Percentiles rank a stretch among this genome's conserved stretches.
These are phyloP conservation scores for Apophysomyces sp. DNA, from an alignment of 371 early-diverging fungal species.

Conservation along the genomic window DNA sequence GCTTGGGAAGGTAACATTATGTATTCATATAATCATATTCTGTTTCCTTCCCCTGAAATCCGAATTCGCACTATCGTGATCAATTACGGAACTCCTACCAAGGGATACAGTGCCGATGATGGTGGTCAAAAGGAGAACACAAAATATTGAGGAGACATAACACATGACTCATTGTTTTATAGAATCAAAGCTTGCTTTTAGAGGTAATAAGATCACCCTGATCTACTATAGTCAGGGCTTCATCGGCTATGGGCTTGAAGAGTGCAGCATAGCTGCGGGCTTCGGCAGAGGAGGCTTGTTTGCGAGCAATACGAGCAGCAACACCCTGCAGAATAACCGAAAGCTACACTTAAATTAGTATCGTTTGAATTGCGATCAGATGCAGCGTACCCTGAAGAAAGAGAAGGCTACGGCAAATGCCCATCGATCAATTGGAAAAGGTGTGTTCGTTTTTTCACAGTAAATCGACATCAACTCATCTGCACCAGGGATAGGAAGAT, in stretches of 20 bases:
- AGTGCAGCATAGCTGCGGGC: slow-evolving; percentile 57
- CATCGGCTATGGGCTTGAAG: slow-evolving; percentile 31
- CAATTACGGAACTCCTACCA: not conserved
- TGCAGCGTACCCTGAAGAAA: slow-evolving; percentile 58
- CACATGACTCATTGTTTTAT: not conserved
- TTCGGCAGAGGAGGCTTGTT: slow-evolving; percentile 82
- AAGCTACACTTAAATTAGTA: slow-evolving; percentile 32
- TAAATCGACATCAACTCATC: slow-evolving; percentile 67
- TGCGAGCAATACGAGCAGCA: slow-evolving; percentile 81
- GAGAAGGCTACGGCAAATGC: slow-evolving; percentile 40
- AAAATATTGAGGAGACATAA: not conserved
- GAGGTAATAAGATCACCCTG: slow-evolving; percentile 21
- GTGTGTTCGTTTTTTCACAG: slow-evolving; percentile 47
- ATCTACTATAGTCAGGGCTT: slow-evolving; percentile 38
- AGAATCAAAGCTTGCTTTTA: not conserved
- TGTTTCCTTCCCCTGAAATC: not conserved
- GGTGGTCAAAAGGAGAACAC: not conserved
- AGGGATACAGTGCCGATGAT: not conserved
- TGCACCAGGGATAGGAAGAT: slow-evolving; percentile 59
- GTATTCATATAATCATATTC: not conserved
- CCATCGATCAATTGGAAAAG: slow-evolving; percentile 74
- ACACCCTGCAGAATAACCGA: slow-evolving; percentile 86
- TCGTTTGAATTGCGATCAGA: not conserved
- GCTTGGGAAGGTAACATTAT: too few species aligned
- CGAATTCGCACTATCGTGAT: too few species aligned